These are phyloP conservation scores for Adiantum capillusveneris DNA, from an alignment of 75 land plant genomes.

Conservation along the genomic window DNA sequence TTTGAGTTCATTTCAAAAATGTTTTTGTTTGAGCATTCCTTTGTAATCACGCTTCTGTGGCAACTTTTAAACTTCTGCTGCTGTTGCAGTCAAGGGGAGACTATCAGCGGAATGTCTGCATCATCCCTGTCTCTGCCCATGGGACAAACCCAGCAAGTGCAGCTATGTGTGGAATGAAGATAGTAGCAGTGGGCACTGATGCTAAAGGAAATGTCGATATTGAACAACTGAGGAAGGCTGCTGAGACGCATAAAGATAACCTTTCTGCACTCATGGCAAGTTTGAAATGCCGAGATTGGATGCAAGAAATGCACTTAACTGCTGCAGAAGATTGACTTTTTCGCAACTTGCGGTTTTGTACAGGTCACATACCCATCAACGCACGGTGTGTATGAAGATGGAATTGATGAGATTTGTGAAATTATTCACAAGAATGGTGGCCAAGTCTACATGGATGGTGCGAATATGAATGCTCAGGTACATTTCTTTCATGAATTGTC, in stretches of 20 bases:
- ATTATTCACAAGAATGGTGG: constrained; percentile 98
- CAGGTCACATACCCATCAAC: constrained; percentile 99
- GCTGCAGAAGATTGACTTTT: too few species aligned
- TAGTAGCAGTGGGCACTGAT: constrained; percentile 97
- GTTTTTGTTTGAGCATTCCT: not conserved
- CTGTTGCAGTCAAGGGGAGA: constrained; percentile 76
- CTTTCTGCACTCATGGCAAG: constrained; percentile 91
- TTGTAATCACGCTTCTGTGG: too few species aligned
- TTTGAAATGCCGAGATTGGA: too few species aligned
- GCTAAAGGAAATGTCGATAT: constrained; percentile 92
- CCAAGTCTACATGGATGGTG: constrained; percentile 99
- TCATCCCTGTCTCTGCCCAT: constrained; percentile 95
- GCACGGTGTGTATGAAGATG: constrained; percentile 99
- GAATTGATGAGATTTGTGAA: constrained; percentile 93
- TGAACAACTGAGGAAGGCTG: constrained; percentile 76
- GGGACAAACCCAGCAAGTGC: constrained; percentile 99
- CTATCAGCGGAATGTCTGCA: constrained; percentile 84
- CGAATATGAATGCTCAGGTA: constrained; percentile 99
- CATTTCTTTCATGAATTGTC: too few species aligned
- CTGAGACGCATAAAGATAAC: constrained; percentile 77
- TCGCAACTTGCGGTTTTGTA: not conserved
- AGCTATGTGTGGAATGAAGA: constrained; percentile 99
- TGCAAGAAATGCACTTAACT: too few species aligned
- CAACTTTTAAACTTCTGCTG: not conserved
- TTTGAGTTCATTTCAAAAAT: too few species aligned